Evolutionary conservation across 2,329 filamentous ascomycete genomes (phyloP), one percentile per base, ranked within the genome.

Genomic region (Xylaria sp.): DNA sequence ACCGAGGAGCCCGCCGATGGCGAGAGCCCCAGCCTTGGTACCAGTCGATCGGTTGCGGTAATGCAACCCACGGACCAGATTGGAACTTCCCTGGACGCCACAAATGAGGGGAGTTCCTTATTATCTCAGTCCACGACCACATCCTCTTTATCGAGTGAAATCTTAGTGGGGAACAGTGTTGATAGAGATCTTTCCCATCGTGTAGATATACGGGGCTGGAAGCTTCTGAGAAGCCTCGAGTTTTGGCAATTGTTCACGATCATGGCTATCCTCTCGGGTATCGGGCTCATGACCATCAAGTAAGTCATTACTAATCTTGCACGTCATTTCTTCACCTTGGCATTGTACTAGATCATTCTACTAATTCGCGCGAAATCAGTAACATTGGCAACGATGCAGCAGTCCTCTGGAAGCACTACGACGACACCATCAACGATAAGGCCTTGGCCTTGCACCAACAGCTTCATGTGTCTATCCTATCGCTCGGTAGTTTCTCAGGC

Each of bases 251-350:
- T 96, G 27, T 98, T 96, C 76, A 77, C 85, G 59, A 87, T 97
- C 68, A 91, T 99, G 85, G 93, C 89, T 38, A 85, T 97, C n/a
- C 81, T 98, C 64, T 92, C 93, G 4, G 95, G 95, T 54, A 90
- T 97, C 70, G 95, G 95, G 10, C 80, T 99, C 67, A 99, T 99
- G 95, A 98, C 94, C 0, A 99, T 99, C 78, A 99, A 99, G 93
- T 96, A 83, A 77, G 90, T 81, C 23, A 33, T 23, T 5, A 4
- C 11, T 21, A 13, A 21, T 46, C n/a, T 19, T 37, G 25, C 6
- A 29, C 23, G 10, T 25, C 27, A 1, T 3, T 27, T 31, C n/a
- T 17, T 10, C 13, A 48, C 7, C 7, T 17, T 21, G n/a, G 17
- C 15, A 4, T 21, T 21, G 0, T 29, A 1, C 17, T 15, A 17